Conservation (phyloP, 352 stramenopile species). For the Phytophthora pluvialis region DNA sequence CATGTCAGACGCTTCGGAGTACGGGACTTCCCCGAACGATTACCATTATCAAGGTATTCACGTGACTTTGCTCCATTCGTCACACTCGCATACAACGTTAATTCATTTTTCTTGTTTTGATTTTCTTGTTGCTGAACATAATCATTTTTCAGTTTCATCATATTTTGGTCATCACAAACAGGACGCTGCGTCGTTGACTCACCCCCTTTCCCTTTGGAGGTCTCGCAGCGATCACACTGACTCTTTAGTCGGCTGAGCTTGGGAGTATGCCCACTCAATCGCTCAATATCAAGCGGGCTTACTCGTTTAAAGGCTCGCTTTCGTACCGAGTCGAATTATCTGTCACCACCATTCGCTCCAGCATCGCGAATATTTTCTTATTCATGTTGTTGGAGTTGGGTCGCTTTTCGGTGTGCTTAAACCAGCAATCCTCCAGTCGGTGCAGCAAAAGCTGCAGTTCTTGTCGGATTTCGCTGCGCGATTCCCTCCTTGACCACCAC, state of each 20-base stretch:
- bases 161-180: neutral
- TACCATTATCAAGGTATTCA: neutral
- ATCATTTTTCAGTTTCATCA: too few relatives aligned
- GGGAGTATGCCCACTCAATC: neutral
- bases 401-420: slow-evolving; percentile 9
- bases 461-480: neutral
- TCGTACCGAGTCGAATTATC: neutral
- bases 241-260: neutral
- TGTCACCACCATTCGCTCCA: neutral
- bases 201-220: neutral
- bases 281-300: neutral
- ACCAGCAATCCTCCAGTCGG: slow-evolving; percentile 2
- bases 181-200: neutral
- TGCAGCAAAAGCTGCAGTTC: slow-evolving; percentile 5
- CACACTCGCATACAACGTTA: neutral
- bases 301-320: neutral
- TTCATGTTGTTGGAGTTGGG: neutral
- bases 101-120: neutral
- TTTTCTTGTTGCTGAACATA: too few relatives aligned
- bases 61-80: neutral
- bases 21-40: neutral
- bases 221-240: neutral
- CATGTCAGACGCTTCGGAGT: neutral
- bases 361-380: neutral
- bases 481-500: neutral